phyloP scores from a whole-genome alignment of 1,284 basidiomycete species.

The Butyriboletus pseudospeciosus region DNA sequence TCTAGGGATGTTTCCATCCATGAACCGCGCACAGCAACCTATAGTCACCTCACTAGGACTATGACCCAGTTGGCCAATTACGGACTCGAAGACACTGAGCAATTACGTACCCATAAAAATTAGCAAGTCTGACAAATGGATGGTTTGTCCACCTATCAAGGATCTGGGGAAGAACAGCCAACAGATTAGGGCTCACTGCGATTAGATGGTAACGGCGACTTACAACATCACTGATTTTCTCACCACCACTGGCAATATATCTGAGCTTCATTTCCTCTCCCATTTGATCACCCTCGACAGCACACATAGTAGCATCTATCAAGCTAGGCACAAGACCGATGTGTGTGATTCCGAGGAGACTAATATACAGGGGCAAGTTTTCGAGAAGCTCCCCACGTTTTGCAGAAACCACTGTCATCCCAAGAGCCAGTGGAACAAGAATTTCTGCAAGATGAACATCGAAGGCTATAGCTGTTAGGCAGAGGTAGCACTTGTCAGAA shows the following conservation, averaged over 20 bases:
- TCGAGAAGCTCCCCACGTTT: conserved; percentile 45
- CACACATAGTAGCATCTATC: conserved; percentile 50
- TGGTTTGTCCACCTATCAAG: conserved; percentile 50
- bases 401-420: conserved; percentile 45
- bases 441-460: conserved; percentile 51
- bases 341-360: conserved; percentile 45
- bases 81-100: neutral
- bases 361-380: conserved; percentile 43
- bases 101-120: conserved; percentile 47
- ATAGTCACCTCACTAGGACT: conserved; percentile 48
- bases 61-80: neutral
- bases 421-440: conserved; percentile 41
- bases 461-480: conserved; percentile 41
- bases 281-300: conserved; percentile 31
- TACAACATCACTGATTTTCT: conserved; percentile 53
- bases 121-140: conserved; percentile 42
- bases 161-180: conserved; percentile 32
- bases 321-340: conserved; percentile 52
- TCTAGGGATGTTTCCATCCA: conserved; percentile 40
- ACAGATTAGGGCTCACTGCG: neutral
- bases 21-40: conserved; percentile 47
- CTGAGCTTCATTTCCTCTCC: conserved; percentile 34
- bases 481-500: neutral
- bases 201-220: conserved; percentile 10
- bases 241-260: conserved; percentile 49